A percentile compares a stretch with the other conserved stretches of the same genome.
These are phyloP conservation scores for Botryobasidium botryosum DNA, from an alignment of 768 basidiomycete genomes.

Conservation along the genomic window DNA sequence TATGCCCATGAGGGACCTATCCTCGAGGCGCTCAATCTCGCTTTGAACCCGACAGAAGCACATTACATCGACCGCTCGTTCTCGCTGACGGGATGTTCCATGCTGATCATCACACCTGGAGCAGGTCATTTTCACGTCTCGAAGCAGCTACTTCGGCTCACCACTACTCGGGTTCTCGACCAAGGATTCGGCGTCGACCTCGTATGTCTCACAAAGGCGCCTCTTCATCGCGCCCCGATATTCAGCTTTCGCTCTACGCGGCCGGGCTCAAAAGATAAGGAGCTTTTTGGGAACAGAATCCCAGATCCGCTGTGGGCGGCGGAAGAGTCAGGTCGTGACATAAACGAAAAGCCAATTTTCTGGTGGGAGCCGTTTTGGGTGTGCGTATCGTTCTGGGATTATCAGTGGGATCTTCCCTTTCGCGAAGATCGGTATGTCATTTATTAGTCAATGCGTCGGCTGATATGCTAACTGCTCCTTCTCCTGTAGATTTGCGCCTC, in stretches of 20 bases:
- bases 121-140: conserved; percentile 88
- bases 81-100: conserved; percentile 69
- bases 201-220: conserved; percentile 76
- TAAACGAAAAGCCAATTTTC: conserved; percentile 38
- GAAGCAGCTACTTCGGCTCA: conserved; percentile 75
- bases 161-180: conserved; percentile 84
- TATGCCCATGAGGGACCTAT: conserved; percentile 88
- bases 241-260: conserved; percentile 59
- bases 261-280: conserved; percentile 4
- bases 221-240: conserved; percentile 83
- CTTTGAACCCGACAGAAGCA: conserved; percentile 79
- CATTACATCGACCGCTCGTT: conserved; percentile 93
- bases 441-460: too few relatives aligned
- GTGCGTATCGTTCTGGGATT: conserved; percentile 70
- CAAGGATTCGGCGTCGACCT: conserved; percentile 86
- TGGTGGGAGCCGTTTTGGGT: conserved; percentile 92
- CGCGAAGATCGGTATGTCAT: conserved; percentile 48
- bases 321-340: conserved; percentile 28
- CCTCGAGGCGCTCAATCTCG: conserved; percentile 88
- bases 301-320: conserved; percentile 65
- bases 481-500: conserved; percentile 58
- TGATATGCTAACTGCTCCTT: too few relatives aligned
- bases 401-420: conserved; percentile 71
- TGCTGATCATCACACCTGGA: conserved; percentile 80
- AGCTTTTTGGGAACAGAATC: conserved; percentile 24